Percentiles rank a stretch among this genome's conserved stretches.
phyloP scores from a whole-genome alignment of 2,329 filamentous ascomycete species.

The Fusarium luffae region DNA sequence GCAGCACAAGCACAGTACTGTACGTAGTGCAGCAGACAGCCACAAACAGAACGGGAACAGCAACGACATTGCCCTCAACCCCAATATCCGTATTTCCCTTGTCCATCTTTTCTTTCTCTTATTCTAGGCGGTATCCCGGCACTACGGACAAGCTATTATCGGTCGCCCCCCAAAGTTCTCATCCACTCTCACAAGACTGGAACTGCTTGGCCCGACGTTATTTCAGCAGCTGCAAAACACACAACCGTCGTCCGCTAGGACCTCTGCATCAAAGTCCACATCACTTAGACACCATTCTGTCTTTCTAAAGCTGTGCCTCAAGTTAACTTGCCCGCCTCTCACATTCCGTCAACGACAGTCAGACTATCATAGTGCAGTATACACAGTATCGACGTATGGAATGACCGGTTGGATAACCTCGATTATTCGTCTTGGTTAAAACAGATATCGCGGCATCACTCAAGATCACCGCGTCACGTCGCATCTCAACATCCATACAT shows the following conservation, averaged over 20 bases:
- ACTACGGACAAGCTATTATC: constrained; percentile 40
- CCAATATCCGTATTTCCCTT: constrained; percentile 6
- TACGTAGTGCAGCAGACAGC: constrained; percentile 18
- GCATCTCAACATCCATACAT: constrained; percentile 26
- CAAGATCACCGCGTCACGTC: constrained; percentile 33
- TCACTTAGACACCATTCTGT: constrained; percentile 9
- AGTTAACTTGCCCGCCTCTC: background rate
- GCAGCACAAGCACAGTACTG: background rate
- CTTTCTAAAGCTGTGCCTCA: background rate
- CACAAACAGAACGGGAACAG: constrained; percentile 16
- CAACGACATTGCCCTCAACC: constrained; percentile 27
- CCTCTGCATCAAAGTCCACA: constrained; percentile 3
- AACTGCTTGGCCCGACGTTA: constrained; percentile 28
- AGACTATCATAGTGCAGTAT: background rate
- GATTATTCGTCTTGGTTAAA: constrained; percentile 22
- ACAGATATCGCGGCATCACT: constrained; percentile 37
- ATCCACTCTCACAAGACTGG: constrained; percentile 21
- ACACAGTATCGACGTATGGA: background rate
- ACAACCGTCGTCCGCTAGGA: constrained; percentile 30
- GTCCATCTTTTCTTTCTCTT: background rate
- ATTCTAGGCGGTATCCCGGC: constrained; percentile 25
- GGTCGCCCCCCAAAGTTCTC: constrained; percentile 31
- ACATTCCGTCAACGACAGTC: background rate
- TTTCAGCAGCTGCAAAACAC: constrained; percentile 31
- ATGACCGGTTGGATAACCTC: background rate